Evolutionary conservation across 352 stramenopile genomes (phyloP), one percentile per base, ranked within the genome.

Genomic region (Stramenopiles sp.): DNA sequence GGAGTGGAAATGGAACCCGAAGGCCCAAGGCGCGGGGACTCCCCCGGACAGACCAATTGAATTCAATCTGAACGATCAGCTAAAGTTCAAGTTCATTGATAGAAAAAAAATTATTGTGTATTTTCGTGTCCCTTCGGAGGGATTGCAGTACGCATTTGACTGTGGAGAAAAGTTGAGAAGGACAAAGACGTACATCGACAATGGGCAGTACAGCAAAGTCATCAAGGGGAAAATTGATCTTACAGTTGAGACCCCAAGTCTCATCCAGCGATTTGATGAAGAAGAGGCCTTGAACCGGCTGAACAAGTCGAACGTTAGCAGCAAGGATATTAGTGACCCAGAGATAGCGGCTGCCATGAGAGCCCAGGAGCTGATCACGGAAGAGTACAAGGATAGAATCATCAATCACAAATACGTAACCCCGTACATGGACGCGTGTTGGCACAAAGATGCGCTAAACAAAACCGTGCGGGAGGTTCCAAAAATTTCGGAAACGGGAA

Each of bases 261-360:
- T 93, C 12, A 80, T 83, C 48, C 79, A 92, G 73, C 81, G 87
- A 4, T 85, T 91, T 71, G 88, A 88, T 73, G 83, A 81, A 49
- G 73, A 83, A 18, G 83, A 84, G 36, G 83, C 84, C 1, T 76
- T 86, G 30, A 81, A 86, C 53, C 89, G 89, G 37, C 82, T 85
- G 1, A 91, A 84, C 81, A 88, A 86, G 76, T 81, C 87, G 32
- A 85, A 88, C 34, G 86, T 87, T 35, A 82, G 82, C 31, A 88
- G 84, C 76, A 83, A 85, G 36, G 84, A 91, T 31, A 77, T 88
- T 25, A 76, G 32, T 0, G 82, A 89, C 37, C 79, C 82, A 36
- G 49, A 81, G 31, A 83, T 90, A 74, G 89, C 87, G 68, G 53
- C 77, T 32, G 82, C 92, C 49, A 85, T 93, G 3, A 75, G 80